phyloP scores from a whole-genome alignment of 345 rosid species.

The Adansonia digitata region DNA sequence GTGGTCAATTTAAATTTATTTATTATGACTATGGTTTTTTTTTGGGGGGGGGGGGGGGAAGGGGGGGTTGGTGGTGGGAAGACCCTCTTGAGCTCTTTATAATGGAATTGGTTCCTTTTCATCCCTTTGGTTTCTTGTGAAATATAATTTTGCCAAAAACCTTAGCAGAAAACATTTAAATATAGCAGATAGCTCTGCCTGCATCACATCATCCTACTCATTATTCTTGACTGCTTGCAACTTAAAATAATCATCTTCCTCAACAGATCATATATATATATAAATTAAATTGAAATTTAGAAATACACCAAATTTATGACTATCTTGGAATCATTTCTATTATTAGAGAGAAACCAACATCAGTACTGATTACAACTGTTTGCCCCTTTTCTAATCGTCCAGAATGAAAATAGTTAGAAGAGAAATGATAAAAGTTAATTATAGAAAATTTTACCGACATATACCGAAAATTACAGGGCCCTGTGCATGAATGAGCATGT shows the following conservation, averaged over 20 bases:
- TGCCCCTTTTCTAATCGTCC: background rate
- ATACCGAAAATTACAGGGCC: background rate
- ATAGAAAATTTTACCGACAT: background rate
- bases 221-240: background rate
- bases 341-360: background rate
- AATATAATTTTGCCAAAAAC: background rate
- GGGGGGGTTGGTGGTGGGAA: background rate
- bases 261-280: background rate
- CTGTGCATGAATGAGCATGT: no score
- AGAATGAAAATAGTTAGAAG: background rate
- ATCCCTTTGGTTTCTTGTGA: background rate
- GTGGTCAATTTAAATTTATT: no score
- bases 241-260: background rate
- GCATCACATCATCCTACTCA: slow-evolving; percentile 26
- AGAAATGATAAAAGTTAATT: background rate
- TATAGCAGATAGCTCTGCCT: slow-evolving; percentile 12
- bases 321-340: background rate
- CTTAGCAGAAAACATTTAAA: slow-evolving; percentile 2
- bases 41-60: background rate
- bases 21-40: no score
- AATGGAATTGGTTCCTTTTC: background rate
- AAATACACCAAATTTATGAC: background rate
- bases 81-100: background rate
- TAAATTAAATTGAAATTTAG: background rate
- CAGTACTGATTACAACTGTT: background rate